Base-by-base conservation (phyloP, 441 rosid species). In the Euphorbia celastroides region DNA sequence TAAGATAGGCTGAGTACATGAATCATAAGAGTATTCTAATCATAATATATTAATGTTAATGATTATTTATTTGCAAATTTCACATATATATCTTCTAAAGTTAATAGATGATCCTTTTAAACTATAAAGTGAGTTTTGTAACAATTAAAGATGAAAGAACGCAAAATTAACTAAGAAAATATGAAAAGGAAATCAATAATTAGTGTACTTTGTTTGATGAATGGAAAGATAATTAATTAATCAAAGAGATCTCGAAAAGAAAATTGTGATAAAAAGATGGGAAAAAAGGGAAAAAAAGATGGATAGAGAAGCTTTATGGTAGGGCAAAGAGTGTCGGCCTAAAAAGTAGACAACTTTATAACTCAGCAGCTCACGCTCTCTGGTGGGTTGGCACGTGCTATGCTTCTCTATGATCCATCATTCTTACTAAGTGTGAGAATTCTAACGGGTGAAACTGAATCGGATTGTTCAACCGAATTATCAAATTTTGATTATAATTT, bases 261-360 rank as follows among this genome's bases (percentile, higher is more conserved):
- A 44, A 44, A 44, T 44, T 44, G n/a, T 10, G 2, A 12, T 2
- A 14, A 7, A 19, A 22, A 2, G 5, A 2, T 6, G 8, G 30
- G 2, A 11, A 10, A 17, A n/a, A 26, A 14, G 13, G 60, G 28
- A 13, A 8, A 10, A 3, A 41, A n/a, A 11, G 10, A 13, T 38
- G 54, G 16, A 4, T 19, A 31, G n/a, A 13, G 28, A 75, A 57
- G 67, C 76, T 79, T 81, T 75, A 69, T 75, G 81, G 83, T 78
- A 74, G 84, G 86, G 69, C 82, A 34, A 27, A 16, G 62, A 55
- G 16, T 80, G 86, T 85, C 83, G 88, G 83, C 48, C 69, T 44
- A 73, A 25, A 74, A 73, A 70, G 81, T 61, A 13, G 23, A n/a
- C 57, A 62, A 70, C 85, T 83, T 80, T 84, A 67, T 67, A 77